Evolutionary conservation across 2,329 filamentous ascomycete genomes (phyloP).

Genomic region (Fusarium gaditjirri): DNA sequence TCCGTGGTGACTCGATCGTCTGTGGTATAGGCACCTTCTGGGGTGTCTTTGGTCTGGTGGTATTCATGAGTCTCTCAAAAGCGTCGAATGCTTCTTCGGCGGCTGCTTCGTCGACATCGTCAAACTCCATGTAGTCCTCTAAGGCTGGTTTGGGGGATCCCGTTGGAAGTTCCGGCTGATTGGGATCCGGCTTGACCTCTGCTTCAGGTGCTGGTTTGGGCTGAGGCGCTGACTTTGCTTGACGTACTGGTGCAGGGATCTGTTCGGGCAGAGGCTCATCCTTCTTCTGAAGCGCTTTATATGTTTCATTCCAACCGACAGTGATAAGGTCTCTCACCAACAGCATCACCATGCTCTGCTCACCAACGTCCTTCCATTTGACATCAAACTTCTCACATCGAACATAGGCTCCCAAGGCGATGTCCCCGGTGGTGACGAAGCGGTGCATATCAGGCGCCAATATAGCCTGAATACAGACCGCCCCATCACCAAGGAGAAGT

Average conservation of each 20-base stretch:
- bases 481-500: slow-evolving; percentile 63
- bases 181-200: not conserved
- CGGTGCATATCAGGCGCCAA: slow-evolving; percentile 58
- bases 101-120: slow-evolving; percentile 37
- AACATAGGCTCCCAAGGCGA: slow-evolving; percentile 61
- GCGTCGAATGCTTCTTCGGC: slow-evolving; percentile 51
- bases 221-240: not conserved
- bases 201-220: not conserved
- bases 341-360: slow-evolving; percentile 54
- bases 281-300: slow-evolving; percentile 41
- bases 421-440: slow-evolving; percentile 57
- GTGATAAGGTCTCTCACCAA: slow-evolving; percentile 57
- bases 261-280: not conserved
- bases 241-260: not conserved
- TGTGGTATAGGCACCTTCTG: not conserved
- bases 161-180: not conserved
- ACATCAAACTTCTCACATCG: slow-evolving; percentile 56
- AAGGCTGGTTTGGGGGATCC: not conserved
- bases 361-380: slow-evolving; percentile 39
- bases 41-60: slow-evolving; percentile 5
- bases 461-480: slow-evolving; percentile 65
- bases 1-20: not conserved
- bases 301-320: slow-evolving; percentile 61
- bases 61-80: slow-evolving; percentile 52
- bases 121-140: not conserved